phyloP scores from a whole-genome alignment of 2,329 filamentous ascomycete genomes.

The Pseudogymnoascus sp. region DNA sequence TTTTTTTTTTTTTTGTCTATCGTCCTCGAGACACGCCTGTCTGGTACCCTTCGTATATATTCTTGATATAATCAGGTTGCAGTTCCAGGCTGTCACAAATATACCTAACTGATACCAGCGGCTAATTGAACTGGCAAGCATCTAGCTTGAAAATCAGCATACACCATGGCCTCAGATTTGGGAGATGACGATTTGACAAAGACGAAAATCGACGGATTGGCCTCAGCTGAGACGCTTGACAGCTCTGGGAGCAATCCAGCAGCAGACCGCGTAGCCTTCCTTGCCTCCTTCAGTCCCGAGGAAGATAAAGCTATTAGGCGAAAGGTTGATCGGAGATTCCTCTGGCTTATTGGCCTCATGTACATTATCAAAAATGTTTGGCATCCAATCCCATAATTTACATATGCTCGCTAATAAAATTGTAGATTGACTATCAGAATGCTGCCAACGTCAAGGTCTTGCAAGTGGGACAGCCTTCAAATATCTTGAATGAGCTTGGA shows the following conservation, averaged over 20 bases:
- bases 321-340: conserved; percentile 35
- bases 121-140: background rate
- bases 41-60: background rate
- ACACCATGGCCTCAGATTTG: background rate
- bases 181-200: conserved; percentile 13
- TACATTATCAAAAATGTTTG: conserved; percentile 37
- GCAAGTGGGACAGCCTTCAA: conserved; percentile 33
- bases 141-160: background rate
- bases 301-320: conserved; percentile 34
- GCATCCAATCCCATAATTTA: conserved; percentile 5
- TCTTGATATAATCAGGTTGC: background rate
- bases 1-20: background rate
- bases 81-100: background rate
- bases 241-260: conserved; percentile 15
- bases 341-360: conserved; percentile 34
- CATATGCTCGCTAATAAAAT: background rate
- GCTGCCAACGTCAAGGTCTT: conserved; percentile 37
- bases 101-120: background rate
- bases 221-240: background rate
- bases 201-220: background rate
- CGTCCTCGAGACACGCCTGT: background rate
- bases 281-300: conserved; percentile 33
- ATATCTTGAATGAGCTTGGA: conserved; percentile 33
- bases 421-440: conserved; percentile 34
- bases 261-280: conserved; percentile 25